Base-by-base conservation (phyloP, 2,329 filamentous ascomycete species). In the Fusarium mexicanum region DNA sequence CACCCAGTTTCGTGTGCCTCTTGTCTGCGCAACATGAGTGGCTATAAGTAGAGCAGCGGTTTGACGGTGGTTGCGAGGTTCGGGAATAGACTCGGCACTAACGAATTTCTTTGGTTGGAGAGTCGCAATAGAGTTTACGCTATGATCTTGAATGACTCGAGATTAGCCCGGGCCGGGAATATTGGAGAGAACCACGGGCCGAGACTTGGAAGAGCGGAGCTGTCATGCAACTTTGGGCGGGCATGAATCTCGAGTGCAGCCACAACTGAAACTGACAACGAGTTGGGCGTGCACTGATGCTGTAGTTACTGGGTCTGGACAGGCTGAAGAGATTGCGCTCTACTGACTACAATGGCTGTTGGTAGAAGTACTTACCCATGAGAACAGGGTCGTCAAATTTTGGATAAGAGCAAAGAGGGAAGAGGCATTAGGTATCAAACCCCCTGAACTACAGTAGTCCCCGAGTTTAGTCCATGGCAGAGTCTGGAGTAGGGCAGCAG, bases 401-500 rank as follows among this genome's bases (percentile, higher is more conserved):
- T n/a, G n/a, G n/a, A n/a, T n/a, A n/a, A n/a, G n/a, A n/a, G n/a
- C n/a, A n/a, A n/a, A n/a, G 22, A 24, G 11, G 12, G 31, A 51
- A n/a, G n/a, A n/a, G 31, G n/a, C 16, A 11, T 24, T 20, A 17
- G 31, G 31, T 20, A 35, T 24, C 12, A 4, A 16, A 24, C 12
- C 48, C 31, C 48, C n/a, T 51, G 31, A 51, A 6, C n/a, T 51
- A 51, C n/a, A n/a, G n/a, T n/a, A n/a, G 12, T 51, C 17, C 48
- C 48, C 17, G 24, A 35, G 13, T 24, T 5, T 10, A 35, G 31
- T 20, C 6, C 0, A 8, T 8, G 0, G 0, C 1, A 16, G 4
- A 35, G 6, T 35, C 31, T 35, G 4, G 12, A 33, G 48, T 14
- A 35, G 48, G 17, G 17, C 12, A 20, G 17, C 22, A 35, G 48